These are phyloP conservation scores for Lasiodiplodia citricola DNA, from an alignment of 2,329 filamentous ascomycete genomes.

Conservation along the genomic window DNA sequence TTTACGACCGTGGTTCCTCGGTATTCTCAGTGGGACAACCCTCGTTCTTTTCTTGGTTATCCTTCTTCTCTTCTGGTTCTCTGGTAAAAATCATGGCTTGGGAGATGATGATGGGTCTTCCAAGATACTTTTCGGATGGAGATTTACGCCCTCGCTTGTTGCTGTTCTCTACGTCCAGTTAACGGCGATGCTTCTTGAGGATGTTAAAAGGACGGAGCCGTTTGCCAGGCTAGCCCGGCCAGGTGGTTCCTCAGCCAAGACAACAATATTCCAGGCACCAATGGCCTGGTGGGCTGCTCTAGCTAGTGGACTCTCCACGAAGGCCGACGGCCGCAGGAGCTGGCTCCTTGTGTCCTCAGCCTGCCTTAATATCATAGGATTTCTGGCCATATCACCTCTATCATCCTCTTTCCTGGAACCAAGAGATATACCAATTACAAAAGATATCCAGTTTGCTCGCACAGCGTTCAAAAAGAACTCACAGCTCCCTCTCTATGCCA, in stretches of 20 bases:
- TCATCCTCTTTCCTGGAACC: background rate
- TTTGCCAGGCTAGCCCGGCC: background rate
- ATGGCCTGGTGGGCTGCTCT: background rate
- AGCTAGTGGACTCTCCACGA: background rate
- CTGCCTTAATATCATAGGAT: background rate
- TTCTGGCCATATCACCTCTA: background rate
- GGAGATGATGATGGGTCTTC: background rate
- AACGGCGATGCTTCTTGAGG: background rate
- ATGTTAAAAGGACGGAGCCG: background rate
- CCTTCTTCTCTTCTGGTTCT: background rate
- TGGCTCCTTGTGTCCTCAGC: background rate
- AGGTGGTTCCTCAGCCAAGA: background rate
- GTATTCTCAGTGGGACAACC: background rate
- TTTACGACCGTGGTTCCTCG: background rate
- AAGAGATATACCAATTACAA: background rate
- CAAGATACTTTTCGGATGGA: background rate
- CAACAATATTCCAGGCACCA: background rate
- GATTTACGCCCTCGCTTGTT: background rate
- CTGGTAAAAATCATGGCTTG: background rate
- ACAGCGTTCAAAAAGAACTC: background rate
- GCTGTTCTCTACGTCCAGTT: background rate
- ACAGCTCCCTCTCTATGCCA: background rate
- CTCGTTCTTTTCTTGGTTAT: background rate
- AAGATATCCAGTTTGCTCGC: background rate
- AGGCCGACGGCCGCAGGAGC: background rate